These are phyloP conservation scores for Calycina marina DNA, from an alignment of 2,329 filamentous ascomycete species.

Conservation along the genomic window DNA sequence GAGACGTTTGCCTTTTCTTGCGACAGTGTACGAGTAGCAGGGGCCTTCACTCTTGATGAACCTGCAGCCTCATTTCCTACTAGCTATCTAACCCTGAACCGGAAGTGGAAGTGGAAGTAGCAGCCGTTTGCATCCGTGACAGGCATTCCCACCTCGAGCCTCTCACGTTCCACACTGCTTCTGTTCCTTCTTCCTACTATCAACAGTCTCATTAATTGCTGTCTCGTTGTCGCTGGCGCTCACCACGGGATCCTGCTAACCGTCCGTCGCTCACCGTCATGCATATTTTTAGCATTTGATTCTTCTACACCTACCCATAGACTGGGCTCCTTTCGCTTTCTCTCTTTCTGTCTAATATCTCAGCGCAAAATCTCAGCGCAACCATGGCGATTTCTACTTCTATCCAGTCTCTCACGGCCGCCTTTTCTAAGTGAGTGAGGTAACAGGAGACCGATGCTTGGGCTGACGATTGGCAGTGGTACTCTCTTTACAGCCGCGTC, in stretches of 20 bases:
- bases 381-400: slow-evolving; percentile 20
- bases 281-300: slow-evolving; percentile 13
- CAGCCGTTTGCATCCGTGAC: background rate
- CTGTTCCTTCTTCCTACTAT: slow-evolving; percentile 8
- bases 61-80: too few relatives aligned
- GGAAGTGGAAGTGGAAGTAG: too few relatives aligned
- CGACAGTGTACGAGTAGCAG: too few relatives aligned
- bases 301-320: slow-evolving; percentile 19
- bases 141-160: slow-evolving; percentile 2
- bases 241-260: slow-evolving; percentile 13
- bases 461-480: slow-evolving; percentile 18
- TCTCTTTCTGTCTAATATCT: slow-evolving; percentile 12
- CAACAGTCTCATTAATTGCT: slow-evolving; percentile 9
- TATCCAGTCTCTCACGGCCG: slow-evolving; percentile 20
- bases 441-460: too few relatives aligned
- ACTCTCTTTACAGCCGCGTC: slow-evolving; percentile 21
- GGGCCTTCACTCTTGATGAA: too few relatives aligned
- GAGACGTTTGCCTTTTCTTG: too few relatives aligned
- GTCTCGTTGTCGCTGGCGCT: slow-evolving; percentile 13
- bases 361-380: slow-evolving; percentile 9
- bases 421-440: slow-evolving; percentile 23
- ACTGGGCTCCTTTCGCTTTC: slow-evolving; percentile 13
- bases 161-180: slow-evolving; percentile 8
- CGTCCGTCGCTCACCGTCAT: slow-evolving; percentile 11
- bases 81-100: too few relatives aligned